Conservation (phyloP, 1,139 yeast genomes). For the Meyerozyma guilliermondii region DNA sequence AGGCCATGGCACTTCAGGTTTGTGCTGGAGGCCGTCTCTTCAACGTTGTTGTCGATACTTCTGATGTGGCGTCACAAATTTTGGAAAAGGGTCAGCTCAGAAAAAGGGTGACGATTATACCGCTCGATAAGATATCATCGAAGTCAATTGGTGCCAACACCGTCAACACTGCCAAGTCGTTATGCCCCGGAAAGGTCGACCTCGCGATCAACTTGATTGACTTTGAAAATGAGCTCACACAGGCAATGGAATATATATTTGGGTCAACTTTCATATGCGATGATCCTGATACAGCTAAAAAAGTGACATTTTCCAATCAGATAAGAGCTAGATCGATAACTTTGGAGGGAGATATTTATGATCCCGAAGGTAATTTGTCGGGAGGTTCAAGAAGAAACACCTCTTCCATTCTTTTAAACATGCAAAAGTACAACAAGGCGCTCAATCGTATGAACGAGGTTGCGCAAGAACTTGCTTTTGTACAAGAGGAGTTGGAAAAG, state of each 20-base stretch:
- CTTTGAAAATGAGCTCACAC: constrained; percentile 62
- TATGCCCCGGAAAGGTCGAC: constrained; percentile 83
- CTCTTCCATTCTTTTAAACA: constrained; percentile 54
- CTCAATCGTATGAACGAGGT: constrained; percentile 34
- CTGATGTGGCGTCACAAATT: constrained; percentile 75
- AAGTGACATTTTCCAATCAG: constrained; percentile 79
- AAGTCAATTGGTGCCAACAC: constrained; percentile 39
- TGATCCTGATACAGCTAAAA: constrained; percentile 84
- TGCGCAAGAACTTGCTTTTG: constrained; percentile 32
- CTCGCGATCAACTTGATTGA: constrained; percentile 77
- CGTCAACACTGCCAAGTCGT: constrained; percentile 55
- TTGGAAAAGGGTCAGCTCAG: constrained; percentile 73
- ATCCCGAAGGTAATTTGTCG: constrained; percentile 91
- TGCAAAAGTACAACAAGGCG: constrained; percentile 64
- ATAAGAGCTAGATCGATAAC: constrained; percentile 87
- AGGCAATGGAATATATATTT: constrained; percentile 90
- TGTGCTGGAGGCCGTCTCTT: constrained; percentile 92
- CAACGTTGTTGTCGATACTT: constrained; percentile 88
- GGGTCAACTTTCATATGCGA: constrained; percentile 83
- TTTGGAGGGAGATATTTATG: constrained; percentile 88
- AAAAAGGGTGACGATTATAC: constrained; percentile 87
- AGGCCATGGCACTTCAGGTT: constrained; percentile 82
- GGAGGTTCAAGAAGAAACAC: constrained; percentile 82
- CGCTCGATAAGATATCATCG: constrained; percentile 78
- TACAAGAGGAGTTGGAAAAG: constrained; percentile 38